Evolutionary conservation across 192 early-diverging fungal genomes (phyloP), one percentile per base, ranked within the genome.

Genomic region (Coemansia sp.): DNA sequence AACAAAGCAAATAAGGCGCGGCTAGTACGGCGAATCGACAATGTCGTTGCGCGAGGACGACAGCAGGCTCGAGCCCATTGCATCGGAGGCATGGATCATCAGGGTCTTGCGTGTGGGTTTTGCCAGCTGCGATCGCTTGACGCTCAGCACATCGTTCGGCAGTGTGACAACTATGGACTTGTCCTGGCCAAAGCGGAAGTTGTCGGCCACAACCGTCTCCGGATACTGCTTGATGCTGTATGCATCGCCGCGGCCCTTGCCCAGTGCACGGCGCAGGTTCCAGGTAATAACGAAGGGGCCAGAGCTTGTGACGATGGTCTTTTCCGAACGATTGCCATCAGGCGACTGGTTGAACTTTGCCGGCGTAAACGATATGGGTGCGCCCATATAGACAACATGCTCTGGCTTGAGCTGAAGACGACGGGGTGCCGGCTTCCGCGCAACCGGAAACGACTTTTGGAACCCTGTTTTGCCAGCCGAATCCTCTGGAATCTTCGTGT

Each of bases 261-360:
- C 76, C 76, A 91, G 90, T n/a, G 92, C 91, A 6, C 89, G 81
- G 13, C 89, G 83, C 75, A 98, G 90, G 75, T 92, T 95, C 96
- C 96, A 98, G 12, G 92, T 91, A 56, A 98, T 88, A 39, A 96
- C 93, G 77, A 89, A 95, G 18, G 90, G 90, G 9, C 96, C 96
- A 12, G 94, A 93, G 48, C 90, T 91, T 1, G 96, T 94, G 43
- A 98, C 89, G 68, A 98, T 96, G 1, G 87, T 86, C 63, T 87
- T 86, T 71, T 98, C 96, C 18, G 72, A 63, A 65, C 39, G 41
- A 54, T 67, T 74, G 49, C 82, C 81, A 12, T 89, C 87, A 9
- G 86, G 84, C 65, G 91, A 88, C 6, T 89, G 89, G 79, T 96
- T 94, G 85, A 98, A 98, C 45, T 87, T 78, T 6, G 96, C 96